Conservation (phyloP, 768 basidiomycete species). For the Boletellus ananiceps region DNA sequence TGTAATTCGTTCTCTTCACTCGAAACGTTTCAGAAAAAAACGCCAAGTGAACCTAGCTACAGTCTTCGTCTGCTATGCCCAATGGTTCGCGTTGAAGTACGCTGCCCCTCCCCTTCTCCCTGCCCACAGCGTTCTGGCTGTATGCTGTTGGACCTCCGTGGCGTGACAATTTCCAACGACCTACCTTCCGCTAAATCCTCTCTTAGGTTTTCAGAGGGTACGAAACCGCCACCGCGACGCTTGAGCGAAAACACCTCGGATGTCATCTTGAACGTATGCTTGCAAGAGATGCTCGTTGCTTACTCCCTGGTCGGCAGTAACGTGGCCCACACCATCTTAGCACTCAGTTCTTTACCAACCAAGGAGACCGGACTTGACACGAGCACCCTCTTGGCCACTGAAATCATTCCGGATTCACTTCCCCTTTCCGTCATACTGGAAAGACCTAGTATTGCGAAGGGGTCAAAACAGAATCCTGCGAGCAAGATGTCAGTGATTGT, state of each 20-base stretch:
- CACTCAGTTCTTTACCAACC: constrained; percentile 42
- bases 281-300: constrained; percentile 46
- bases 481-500: constrained; percentile 20
- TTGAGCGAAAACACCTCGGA: constrained; percentile 4
- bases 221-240: not conserved
- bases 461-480: not conserved
- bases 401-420: constrained; percentile 8
- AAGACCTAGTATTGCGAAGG: constrained; percentile 6
- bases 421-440: constrained; percentile 23
- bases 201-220: constrained; percentile 29
- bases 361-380: constrained; percentile 12
- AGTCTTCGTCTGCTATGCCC: constrained; percentile 41
- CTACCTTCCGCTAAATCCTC: constrained; percentile 15
- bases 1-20: constrained; percentile 1
- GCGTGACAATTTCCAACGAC: constrained; percentile 39
- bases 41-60: constrained; percentile 4
- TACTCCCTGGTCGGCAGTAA: constrained; percentile 39
- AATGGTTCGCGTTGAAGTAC: constrained; percentile 62
- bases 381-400: constrained; percentile 25
- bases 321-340: constrained; percentile 45
- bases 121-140: constrained; percentile 59
- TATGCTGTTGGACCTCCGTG: constrained; percentile 59
- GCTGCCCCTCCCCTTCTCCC: constrained; percentile 55
- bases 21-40: constrained; percentile 8
- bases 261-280: constrained; percentile 36